A percentile compares a stretch with the other conserved stretches of the same genome.
phyloP scores from a whole-genome alignment of 805 yeast species.

The Kuraishia piskuri region DNA sequence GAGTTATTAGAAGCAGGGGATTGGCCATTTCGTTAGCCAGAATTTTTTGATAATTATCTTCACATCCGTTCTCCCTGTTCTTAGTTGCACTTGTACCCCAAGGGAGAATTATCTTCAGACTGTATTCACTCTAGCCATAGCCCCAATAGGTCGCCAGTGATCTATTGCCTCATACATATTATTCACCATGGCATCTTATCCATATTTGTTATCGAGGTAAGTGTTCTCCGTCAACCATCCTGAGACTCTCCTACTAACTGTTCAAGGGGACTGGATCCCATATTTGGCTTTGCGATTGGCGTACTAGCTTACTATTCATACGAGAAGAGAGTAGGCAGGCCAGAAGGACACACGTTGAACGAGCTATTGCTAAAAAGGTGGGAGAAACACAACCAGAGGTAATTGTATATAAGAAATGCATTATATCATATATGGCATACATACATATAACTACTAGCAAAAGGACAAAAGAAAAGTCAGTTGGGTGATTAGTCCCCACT shows the following conservation, averaged over 20 bases:
- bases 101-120: too few relatives aligned
- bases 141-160: too few relatives aligned
- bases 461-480: too few relatives aligned
- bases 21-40: constrained; percentile 1
- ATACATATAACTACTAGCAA: too few relatives aligned
- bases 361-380: constrained; percentile 36
- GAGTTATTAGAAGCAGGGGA: not conserved
- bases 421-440: not conserved
- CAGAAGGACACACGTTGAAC: constrained; percentile 50
- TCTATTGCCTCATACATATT: constrained; percentile 2
- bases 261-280: constrained; percentile 48
- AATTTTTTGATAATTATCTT: too few relatives aligned
- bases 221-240: constrained; percentile 7
- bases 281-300: constrained; percentile 57
- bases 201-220: constrained; percentile 37
- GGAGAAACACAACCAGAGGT: constrained; percentile 2
- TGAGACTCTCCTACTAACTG: constrained; percentile 4
- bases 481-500: too few relatives aligned
- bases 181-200: constrained; percentile 19
- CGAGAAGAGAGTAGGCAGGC: constrained; percentile 49
- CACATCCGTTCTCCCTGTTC: too few relatives aligned
- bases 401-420: too few relatives aligned
- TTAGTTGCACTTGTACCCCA: too few relatives aligned
- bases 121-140: constrained; percentile 11
- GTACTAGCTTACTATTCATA: constrained; percentile 53